Evolutionary conservation across 2,329 filamentous ascomycete species (phyloP), one percentile per base, ranked within the genome.

Genomic region (Calonectria hawksworthii): DNA sequence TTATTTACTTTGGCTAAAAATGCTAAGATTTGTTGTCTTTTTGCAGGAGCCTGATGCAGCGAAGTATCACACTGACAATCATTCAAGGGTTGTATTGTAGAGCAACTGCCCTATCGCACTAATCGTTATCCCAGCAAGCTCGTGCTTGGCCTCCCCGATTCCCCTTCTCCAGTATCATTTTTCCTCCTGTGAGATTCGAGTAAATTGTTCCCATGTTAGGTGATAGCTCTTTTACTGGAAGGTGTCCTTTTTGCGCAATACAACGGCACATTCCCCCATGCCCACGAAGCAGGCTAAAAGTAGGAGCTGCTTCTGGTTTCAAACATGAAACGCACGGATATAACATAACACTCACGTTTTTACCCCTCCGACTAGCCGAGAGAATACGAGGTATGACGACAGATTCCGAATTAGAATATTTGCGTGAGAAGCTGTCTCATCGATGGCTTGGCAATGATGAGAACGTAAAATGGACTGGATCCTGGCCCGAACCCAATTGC

Each of bases 291-390:
- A 63, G 8, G 8, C 36, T 34, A 26, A 41, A 30, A 28, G n/a
- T 26, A 36, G 41, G 23, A 18, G 14, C 56, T 36, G 56, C 34
- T 61, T 61, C n/a, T 26, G 56, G 36, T 41, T 63, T 63, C n/a
- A 26, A 63, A 41, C 34, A 41, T 63, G 56, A 63, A 63, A 63
- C 56, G 34, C 56, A 26, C 23, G 34, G 34, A 63, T 63, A 63
- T 63, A 44, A 44, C 18, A n/a, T n/a, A n/a, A n/a, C n/a, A n/a
- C 7, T 41, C 18, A 26, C 9, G 8, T 26, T 21, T 38, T 61
- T 18, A 21, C 56, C 56, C 56, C 56, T 41, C 56, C 36, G 36
- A 41, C 56, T 41, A 21, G 23, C 56, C 32, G 21, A 34, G 14
- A 41, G 14, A 41, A 63, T 63, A 41, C 56, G 56, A 63, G 16